Base-by-base conservation (phyloP, 441 rosid genomes). In the Croton laevigatus region DNA sequence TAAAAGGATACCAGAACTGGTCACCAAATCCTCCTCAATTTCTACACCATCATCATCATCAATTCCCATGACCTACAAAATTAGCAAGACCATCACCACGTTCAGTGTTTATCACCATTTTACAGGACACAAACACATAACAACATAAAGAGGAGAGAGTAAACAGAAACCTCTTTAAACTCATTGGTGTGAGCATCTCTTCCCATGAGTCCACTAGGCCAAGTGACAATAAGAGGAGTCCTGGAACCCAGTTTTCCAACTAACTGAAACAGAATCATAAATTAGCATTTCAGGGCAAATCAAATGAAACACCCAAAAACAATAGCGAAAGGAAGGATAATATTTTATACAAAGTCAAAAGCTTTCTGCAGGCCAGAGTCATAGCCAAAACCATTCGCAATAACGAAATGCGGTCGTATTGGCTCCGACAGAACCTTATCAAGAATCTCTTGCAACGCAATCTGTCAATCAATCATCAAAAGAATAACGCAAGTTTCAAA, bases 321-420 rank as follows among this genome's bases (percentile, higher is more conserved):
- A 65, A 45, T 9, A 46, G 12, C 62, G 2, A 5, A 12, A 5
- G 23, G 59, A 70, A 37, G 32, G 10, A 61, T 49, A 53, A 72
- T 65, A 59, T 22, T 57, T 12, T 82, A 46, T 77, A 93, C 97
- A 59, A 72, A 65, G 59, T 66, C 68, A 58, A 84, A 79, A 46
- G 74, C 75, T 22, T 12, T 55, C 37, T 71, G 57, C 81, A 76
- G n/a, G 60, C 45, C 34, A 76, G 69, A 67, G 51, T 70, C 77
- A 58, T 38, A 52, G 48, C 84, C 85, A 67, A 67, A 27, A 66
- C 78, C 82, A 57, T 74, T 82, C 16, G 91, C 95, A 36, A 89
- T 84, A 20, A 86, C 94, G 64, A 89, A 94, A 77, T 91, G 83
- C 17, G 97, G 97, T 57, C 90, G 86, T 65, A 94, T 87, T 11